Evolutionary conservation across 2,329 filamentous ascomycete genomes (phyloP), one percentile per base, ranked within the genome.

Genomic region (Aureobasidium sp.): DNA sequence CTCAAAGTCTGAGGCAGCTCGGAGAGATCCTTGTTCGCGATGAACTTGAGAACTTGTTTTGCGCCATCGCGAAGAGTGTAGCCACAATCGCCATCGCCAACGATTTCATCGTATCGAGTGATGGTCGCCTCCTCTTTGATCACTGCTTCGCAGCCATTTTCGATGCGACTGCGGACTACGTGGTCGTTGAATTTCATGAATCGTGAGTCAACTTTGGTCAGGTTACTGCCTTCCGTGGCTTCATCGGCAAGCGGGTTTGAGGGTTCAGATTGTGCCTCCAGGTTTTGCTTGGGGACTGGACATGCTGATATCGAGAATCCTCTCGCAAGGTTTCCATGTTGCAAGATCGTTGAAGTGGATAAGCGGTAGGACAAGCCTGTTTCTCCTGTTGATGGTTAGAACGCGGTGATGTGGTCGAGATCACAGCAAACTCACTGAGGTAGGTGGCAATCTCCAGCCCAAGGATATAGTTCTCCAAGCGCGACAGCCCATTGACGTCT

Each of bases 11-110:
- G 59, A 0, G 71, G 70, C 1, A 73, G 63, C 2, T 61, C 62
- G 0, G 62, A 50, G 13, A 73, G 68, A 59, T 73, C 68, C 47
- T 66, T 67, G 64, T 64, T 63, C 1, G 63, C 45, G 57, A 74
- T 69, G 67, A 72, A 74, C 25, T 65, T 63, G 4, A 73, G 67
- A 13, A 73, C 70, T 53, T 71, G 66, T 60, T 72, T 69, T 5
- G 72, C 71, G 36, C 72, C 71, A 57, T 71, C 68, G 14, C 72
- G 68, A 5, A 73, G 67, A 0, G 71, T 74, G 65, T 71, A 71
- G 54, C 72, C 72, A 59, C 72, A 74, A 51, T 74, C 72, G 41
- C 71, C 72, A 53, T 74, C 72, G 57, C 72, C 72, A 45, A 73
- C 72, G 50, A 73, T 72, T 2, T 69, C 70, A 65, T 74, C 72